phyloP scores from a whole-genome alignment of 2,329 filamentous ascomycete species.

The Fusarium keratoplasticum region DNA sequence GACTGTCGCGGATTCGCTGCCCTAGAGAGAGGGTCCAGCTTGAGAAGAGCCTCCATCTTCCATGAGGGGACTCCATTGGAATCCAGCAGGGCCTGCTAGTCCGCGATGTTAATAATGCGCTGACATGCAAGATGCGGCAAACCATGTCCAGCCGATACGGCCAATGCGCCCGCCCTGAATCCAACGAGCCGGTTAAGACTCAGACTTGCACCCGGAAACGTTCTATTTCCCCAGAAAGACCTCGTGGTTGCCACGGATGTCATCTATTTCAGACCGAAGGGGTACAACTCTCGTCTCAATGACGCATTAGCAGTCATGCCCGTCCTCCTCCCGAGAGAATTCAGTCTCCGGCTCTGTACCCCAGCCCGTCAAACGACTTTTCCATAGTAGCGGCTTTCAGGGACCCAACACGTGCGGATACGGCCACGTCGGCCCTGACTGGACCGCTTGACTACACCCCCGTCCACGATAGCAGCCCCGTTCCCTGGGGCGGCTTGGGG shows the following conservation, averaged over 20 bases:
- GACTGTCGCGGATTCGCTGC: constrained; percentile 11
- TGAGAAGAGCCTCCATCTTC: constrained; percentile 15
- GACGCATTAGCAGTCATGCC: not conserved
- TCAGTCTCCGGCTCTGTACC: not conserved
- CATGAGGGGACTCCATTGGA: constrained; percentile 3
- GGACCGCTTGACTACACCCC: constrained; percentile 24
- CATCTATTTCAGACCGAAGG: not conserved
- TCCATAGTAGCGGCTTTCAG: constrained; percentile 1
- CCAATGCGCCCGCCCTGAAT: constrained; percentile 38
- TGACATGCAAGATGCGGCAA: constrained; percentile 28
- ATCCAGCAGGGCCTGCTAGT: constrained; percentile 17
- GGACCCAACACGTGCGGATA: constrained; percentile 16
- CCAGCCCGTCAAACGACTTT: constrained; percentile 20
- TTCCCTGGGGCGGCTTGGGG: not conserved
- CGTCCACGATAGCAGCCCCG: constrained; percentile 2
- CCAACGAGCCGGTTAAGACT: constrained; percentile 35
- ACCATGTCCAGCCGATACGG: constrained; percentile 32
- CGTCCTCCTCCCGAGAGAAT: not conserved
- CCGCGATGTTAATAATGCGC: constrained; percentile 20
- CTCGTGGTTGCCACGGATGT: not conserved
- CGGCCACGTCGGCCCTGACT: constrained; percentile 30
- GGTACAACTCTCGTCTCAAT: not conserved
- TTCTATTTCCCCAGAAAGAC: not conserved
- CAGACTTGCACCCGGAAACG: constrained; percentile 16
- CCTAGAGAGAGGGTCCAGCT: constrained; percentile 6